Evolutionary conservation across 192 early-diverging fungal species (phyloP).

Genomic region (Linnemannia exigua): DNA sequence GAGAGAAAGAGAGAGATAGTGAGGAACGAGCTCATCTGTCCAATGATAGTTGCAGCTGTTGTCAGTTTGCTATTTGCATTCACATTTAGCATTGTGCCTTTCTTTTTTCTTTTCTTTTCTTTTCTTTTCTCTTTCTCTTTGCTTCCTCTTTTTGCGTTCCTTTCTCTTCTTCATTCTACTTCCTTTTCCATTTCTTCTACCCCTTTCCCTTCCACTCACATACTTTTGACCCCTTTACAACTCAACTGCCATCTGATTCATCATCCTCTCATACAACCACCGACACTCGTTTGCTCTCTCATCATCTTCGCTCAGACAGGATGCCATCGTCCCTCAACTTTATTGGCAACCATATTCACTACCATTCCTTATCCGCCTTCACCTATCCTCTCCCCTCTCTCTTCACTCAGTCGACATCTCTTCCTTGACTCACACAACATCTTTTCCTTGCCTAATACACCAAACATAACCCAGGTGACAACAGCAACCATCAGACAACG

Average conservation of each 20-base stretch:
- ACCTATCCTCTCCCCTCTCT: not conserved
- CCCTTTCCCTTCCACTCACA: not conserved
- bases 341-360: not conserved
- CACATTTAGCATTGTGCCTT: not conserved
- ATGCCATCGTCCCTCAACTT: not conserved
- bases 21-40: not conserved
- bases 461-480: not conserved
- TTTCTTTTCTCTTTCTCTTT: not conserved
- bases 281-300: not conserved
- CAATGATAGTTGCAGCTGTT: conserved; percentile 3
- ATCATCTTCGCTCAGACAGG: not conserved
- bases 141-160: not conserved
- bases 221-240: not conserved
- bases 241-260: not conserved
- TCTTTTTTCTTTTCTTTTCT: not conserved
- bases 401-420: not conserved
- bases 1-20: not conserved
- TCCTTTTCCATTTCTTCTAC: not conserved
- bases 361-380: not conserved
- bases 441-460: not conserved
- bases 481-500: not conserved
- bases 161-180: not conserved
- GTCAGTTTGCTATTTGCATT: not conserved
- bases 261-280: not conserved
- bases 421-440: not conserved